Evolutionary conservation across 1,284 basidiomycete genomes (phyloP), one percentile per base, ranked within the genome.

Genomic region (Ganoderma boninense): DNA sequence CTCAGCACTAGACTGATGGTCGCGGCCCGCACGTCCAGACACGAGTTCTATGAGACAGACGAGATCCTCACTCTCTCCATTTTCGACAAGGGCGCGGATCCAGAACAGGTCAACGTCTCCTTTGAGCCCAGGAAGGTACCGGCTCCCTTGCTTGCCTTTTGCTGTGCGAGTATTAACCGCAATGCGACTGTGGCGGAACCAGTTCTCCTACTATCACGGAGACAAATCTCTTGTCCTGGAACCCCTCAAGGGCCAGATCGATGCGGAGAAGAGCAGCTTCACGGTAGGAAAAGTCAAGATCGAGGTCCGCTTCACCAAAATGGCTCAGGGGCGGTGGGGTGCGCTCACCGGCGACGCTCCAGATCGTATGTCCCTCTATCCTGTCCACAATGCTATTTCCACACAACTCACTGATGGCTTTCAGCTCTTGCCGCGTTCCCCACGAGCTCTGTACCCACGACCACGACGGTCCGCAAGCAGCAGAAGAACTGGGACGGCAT

Each of bases 21-120:
- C 62, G 26, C 54, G 54, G 29, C 32, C 29, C 62, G 65, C 43
- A 54, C 46, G 40, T 67, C 23, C 71, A 96, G 95, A 80, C 90
- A 96, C 83, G 95, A 96, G 80, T 97, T 93, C 81, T 97, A 96
- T 81, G 95, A 97, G 82, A 92, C 91, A 2, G 92, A 95, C 71
- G 90, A 93, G 67, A 86, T 82, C 72, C 79, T 96, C 69, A 94
- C 86, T 14, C 79, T 96, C 75, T 91, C 92, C 65, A 83, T 97
- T 75, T 96, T 96, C 78, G 90, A 96, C 82, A 90, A 91, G 77
- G 90, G 90, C 71, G 93, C 89, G 42, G 89, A 94, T 79, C 87
- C 92, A 18, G 84, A 83, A 20, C 79, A 87, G 72, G 90, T 95
- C 65, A 83, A 84, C 14, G 82, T 97, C 72, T 79, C 84, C 54